These are phyloP conservation scores for Pythium phragmiticola DNA, from an alignment of 352 stramenopile species.

Conservation along the genomic window DNA sequence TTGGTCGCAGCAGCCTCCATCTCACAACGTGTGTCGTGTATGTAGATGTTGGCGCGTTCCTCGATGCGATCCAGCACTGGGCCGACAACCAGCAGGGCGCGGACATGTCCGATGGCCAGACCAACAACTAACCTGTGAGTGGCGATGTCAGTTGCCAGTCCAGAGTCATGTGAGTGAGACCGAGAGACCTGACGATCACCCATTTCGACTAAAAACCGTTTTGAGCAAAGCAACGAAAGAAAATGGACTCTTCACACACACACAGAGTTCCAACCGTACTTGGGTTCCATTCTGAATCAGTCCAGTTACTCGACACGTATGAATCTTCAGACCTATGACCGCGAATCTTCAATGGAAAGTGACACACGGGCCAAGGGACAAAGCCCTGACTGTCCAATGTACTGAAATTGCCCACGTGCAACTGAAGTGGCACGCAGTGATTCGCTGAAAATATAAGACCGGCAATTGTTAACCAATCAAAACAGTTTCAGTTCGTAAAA, in stretches of 20 bases:
- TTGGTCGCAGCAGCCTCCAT: too few species aligned
- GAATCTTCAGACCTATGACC: slow-evolving; percentile 16
- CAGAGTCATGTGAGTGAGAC: background rate
- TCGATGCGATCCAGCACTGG: slow-evolving; percentile 79
- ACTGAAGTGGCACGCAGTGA: slow-evolving; percentile 18
- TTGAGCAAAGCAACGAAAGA: background rate
- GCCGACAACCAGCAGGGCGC: slow-evolving; percentile 51
- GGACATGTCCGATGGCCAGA: slow-evolving; percentile 31
- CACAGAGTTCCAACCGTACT: background rate
- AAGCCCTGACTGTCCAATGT: background rate
- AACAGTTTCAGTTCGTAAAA: slow-evolving; percentile 1
- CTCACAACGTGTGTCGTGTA: background rate
- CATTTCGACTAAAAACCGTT: slow-evolving; percentile 1
- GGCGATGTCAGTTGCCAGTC: background rate
- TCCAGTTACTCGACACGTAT: background rate
- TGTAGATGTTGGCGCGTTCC: slow-evolving; percentile 62
- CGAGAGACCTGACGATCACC: background rate
- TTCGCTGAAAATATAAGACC: slow-evolving; percentile 12
- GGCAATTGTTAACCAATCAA: slow-evolving; percentile 13
- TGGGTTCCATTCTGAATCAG: slow-evolving; percentile 1
- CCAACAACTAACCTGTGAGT: slow-evolving; percentile 3
- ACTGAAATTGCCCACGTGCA: slow-evolving; percentile 6
- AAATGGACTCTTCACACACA: background rate
- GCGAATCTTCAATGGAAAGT: slow-evolving; percentile 20
- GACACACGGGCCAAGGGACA: slow-evolving; percentile 21